Conservation (phyloP, 768 basidiomycete species). For the Serendipita sp. region DNA sequence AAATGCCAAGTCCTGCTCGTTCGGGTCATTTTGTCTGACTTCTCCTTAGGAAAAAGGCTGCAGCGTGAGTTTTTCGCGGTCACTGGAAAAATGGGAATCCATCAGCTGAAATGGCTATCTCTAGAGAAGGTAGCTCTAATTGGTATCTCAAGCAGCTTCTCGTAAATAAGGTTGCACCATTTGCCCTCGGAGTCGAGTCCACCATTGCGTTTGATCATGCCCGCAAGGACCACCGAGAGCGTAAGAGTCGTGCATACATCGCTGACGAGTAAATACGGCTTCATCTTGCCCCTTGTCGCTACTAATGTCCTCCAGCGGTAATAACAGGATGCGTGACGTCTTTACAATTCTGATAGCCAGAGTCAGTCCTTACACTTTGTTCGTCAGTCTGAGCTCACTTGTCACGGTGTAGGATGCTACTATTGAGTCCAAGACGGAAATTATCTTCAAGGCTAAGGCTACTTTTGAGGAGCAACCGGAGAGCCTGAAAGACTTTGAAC, state of each 20-base stretch:
- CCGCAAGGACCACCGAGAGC: background rate
- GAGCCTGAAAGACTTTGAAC: too few relatives aligned
- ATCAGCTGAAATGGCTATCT: background rate
- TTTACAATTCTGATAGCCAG: background rate
- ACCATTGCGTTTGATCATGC: background rate
- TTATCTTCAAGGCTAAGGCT: background rate
- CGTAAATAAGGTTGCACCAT: background rate
- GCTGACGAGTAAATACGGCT: background rate
- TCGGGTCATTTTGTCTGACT: background rate
- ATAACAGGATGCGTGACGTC: background rate
- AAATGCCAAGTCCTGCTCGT: background rate
- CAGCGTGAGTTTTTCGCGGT: background rate
- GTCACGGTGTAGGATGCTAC: background rate
- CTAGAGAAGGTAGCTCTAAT: background rate
- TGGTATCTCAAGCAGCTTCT: constrained; percentile 4
- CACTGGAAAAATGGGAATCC: too few relatives aligned
- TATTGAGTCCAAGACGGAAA: background rate
- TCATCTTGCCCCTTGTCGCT: background rate
- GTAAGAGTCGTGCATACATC: background rate
- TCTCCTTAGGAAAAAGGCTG: constrained; percentile 1
- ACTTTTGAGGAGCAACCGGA: background rate
- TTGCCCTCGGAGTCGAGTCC: background rate
- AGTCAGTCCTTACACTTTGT: background rate
- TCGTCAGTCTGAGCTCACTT: background rate
- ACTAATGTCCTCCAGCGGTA: background rate